Evolutionary conservation across 345 rosid species (phyloP), one percentile per base, ranked within the genome.

Genomic region (Raphanus raphanistrum): DNA sequence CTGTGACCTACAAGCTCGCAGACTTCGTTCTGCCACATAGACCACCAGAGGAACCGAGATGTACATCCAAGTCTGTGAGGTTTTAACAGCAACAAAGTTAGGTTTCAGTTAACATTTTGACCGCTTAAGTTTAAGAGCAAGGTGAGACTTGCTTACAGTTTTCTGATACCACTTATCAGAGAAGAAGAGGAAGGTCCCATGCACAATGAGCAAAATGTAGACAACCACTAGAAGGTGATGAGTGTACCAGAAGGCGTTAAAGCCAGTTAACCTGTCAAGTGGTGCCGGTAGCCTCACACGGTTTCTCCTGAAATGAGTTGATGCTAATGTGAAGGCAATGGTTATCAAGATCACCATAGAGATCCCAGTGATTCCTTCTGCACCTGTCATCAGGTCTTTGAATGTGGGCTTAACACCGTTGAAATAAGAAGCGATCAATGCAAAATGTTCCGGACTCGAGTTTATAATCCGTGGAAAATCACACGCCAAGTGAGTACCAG

Each of bases 181-280:
- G 26, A 95, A 83, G 90, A 43, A 89, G 80, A 92, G 63, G 87
- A 92, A 90, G 76, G 79, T 84, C 58, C 98, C 98, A 16, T 95
- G 99, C 64, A 88, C 84, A 12, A 88, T 81, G 57, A 95, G 92
- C 87, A 92, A 70, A 59, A 88, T 76, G 68, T 95, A 95, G 85
- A 95, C 97, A 41, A 95, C 41, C 21, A 83, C 90, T 3, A 90
- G 82, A 66, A 95, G 91, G 73, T 95, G 99, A 79, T 95, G 99
- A 66, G 98, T 87, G 73, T 95, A 95, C 99, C 99, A 95, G 77
- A 95, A 95, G 13, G 99, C 95, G 60, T 95, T 95, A 82, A 90
- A 95, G 28, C 99, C 99, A 16, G 97, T 89, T 73, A 92, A 77
- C 73, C 86, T 85, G 75, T 92, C 89, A 79, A 95, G 84, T 7